Evolutionary conservation across 768 basidiomycete species (phyloP), one percentile per base, ranked within the genome.

Genomic region (Podaxis carcinomalis): DNA sequence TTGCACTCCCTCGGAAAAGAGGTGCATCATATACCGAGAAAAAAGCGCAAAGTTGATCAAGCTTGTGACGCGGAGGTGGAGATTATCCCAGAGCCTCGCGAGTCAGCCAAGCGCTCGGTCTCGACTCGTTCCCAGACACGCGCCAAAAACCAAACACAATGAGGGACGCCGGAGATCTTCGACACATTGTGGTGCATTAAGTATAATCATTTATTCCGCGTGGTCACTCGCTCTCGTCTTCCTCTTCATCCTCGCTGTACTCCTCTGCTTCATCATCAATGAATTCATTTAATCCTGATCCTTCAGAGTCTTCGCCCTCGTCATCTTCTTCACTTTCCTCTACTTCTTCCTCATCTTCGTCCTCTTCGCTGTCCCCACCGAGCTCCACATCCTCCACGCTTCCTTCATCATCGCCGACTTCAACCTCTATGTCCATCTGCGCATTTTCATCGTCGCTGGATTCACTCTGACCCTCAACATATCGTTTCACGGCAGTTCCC

Each of bases 381-480:
- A 90, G 74, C 66, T 90, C 90, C 19, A 92, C 80, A 67, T 92
- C 89, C 68, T 91, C 92, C 47, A 93, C 75, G 67, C 91, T 91
- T 10, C 87, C 90, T 36, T 79, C 84, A 37, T 90, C 89, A 60
- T 84, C 86, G 5, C 75, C 86, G 40, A 81, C 84, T 66, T 88
- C 85, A 35, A 88, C 81, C 53, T 86, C 86, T 49, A 80, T 76
- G 44, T 85, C 84, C 71, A 81, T 79, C 36, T 80, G 83, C 25
- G 82, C 83, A 44, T 83, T 84, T 56, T 88, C 85, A 53, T 84
- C 85, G 35, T 74, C 74, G 36, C 67, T 68, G 4, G 72, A 72
- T 16, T 85, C 88, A 56, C 88, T 89, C 68, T 93, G 89, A 1
- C 94, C 93, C 73, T 95, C 90, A 25, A 89, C 85, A 66, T 92